phyloP scores from a whole-genome alignment of 2,329 filamentous ascomycete genomes.

The Alternaria tenuissima region DNA sequence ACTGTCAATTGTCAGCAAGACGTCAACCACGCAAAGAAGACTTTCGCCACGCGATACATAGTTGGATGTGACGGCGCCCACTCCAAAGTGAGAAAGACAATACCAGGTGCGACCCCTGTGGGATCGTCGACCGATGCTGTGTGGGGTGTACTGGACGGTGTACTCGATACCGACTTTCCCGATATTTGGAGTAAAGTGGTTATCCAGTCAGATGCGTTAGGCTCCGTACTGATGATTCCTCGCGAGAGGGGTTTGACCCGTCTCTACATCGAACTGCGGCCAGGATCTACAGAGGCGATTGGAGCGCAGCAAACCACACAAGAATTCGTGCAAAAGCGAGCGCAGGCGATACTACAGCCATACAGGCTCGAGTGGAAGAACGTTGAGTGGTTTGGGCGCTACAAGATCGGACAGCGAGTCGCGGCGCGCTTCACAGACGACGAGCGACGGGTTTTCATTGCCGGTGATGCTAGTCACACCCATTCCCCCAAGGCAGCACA shows the following conservation, averaged over 20 bases:
- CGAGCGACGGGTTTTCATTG: slow-evolving; percentile 56
- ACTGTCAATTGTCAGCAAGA: slow-evolving; percentile 54
- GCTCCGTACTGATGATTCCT: slow-evolving; percentile 77
- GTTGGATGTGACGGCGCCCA: slow-evolving; percentile 78
- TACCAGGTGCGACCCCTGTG: slow-evolving; percentile 57
- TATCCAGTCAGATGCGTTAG: slow-evolving; percentile 71
- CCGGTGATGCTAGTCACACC: slow-evolving; percentile 58
- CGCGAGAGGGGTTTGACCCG: slow-evolving; percentile 77
- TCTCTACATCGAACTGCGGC: slow-evolving; percentile 60
- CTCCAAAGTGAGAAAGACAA: slow-evolving; percentile 72
- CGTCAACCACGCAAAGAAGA: slow-evolving; percentile 48
- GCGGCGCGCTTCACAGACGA: slow-evolving; percentile 56
- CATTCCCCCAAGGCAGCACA: slow-evolving; percentile 55
- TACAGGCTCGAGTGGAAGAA: slow-evolving; percentile 56
- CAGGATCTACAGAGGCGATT: slow-evolving; percentile 43
- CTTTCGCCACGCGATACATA: slow-evolving; percentile 68
- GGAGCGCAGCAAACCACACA: slow-evolving; percentile 57
- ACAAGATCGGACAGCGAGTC: slow-evolving; percentile 60
- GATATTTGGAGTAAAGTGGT: slow-evolving; percentile 79
- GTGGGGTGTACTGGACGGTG: slow-evolving; percentile 77
- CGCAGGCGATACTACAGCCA: slow-evolving; percentile 58
- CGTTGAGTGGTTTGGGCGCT: slow-evolving; percentile 62
- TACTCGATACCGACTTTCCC: slow-evolving; percentile 75
- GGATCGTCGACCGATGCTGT: slow-evolving; percentile 64
- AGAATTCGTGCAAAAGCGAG: slow-evolving; percentile 75